Percentiles rank a stretch among this genome's conserved stretches.
Evolutionary conservation across 441 rosid species (phyloP).

Genomic region (Kokia cookei): DNA sequence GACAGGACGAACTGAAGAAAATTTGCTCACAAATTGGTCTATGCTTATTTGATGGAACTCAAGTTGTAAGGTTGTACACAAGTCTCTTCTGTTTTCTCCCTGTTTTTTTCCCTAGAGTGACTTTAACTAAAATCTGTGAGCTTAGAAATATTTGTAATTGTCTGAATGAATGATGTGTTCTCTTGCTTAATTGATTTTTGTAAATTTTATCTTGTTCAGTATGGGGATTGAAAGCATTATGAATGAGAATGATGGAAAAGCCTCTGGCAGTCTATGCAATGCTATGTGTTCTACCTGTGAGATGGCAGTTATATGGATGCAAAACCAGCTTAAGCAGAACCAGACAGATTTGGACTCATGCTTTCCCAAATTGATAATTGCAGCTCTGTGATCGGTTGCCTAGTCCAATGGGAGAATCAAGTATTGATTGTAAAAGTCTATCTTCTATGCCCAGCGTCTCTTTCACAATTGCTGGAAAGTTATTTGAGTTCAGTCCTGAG

Average conservation of each 20-base stretch:
- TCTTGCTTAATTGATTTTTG: neutral
- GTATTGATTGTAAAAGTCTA: conserved; percentile 55
- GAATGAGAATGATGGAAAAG: conserved; percentile 26
- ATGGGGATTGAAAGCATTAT: conserved; percentile 70
- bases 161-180: neutral
- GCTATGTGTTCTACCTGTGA: conserved; percentile 65
- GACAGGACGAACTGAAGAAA: conserved; percentile 52
- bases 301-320: conserved; percentile 82
- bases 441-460: conserved; percentile 69
- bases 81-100: neutral
- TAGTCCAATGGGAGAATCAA: conserved; percentile 83
- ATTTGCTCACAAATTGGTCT: conserved; percentile 68
- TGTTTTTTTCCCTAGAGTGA: neutral
- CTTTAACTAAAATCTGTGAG: neutral
- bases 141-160: neutral
- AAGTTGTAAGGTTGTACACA: conserved; percentile 46
- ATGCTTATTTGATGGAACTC: conserved; percentile 63
- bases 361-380: neutral
- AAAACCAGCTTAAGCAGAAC: conserved; percentile 65
- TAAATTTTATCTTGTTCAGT: conserved; percentile 25
- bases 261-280: conserved; percentile 25
- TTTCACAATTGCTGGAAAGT: conserved; percentile 64
- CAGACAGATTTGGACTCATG: conserved; percentile 28
- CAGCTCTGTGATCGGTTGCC: conserved; percentile 81
- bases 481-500: conserved; percentile 37